These are phyloP conservation scores for Chaetomium sp. DNA, from an alignment of 2,329 filamentous ascomycete species.

Conservation along the genomic window DNA sequence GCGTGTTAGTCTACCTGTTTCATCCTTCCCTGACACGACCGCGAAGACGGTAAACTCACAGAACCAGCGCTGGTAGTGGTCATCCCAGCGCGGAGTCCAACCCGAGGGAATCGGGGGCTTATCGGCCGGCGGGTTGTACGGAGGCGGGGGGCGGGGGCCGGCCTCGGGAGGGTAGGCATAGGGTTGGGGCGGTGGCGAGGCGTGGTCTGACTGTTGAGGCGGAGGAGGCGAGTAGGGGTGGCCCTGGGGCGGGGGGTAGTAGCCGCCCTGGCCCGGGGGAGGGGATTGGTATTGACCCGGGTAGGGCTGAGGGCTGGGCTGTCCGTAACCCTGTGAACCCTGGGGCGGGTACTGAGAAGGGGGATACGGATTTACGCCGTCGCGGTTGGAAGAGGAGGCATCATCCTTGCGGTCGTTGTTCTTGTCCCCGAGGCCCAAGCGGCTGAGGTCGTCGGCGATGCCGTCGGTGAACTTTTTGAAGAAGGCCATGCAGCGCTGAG, in stretches of 20 bases:
- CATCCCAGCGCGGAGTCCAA: conserved; percentile 60
- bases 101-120: conserved; percentile 53
- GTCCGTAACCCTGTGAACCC: conserved; percentile 15
- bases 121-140: conserved; percentile 37
- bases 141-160: conserved; percentile 30
- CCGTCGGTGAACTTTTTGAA: conserved; percentile 43
- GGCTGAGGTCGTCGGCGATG: conserved; percentile 44
- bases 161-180: conserved; percentile 22
- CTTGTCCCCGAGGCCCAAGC: conserved; percentile 31
- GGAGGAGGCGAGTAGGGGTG: conserved; percentile 13
- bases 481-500: conserved; percentile 39
- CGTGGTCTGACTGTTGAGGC: conserved; percentile 13
- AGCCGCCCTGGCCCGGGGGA: conserved; percentile 9
- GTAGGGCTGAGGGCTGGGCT: conserved; percentile 23
- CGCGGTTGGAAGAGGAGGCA: conserved; percentile 22
- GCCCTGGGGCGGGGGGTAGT: conserved; percentile 22
- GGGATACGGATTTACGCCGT: conserved; percentile 17
- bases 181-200: conserved; percentile 19
- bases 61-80: conserved; percentile 56
- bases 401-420: conserved; percentile 45
- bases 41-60: conserved; percentile 36
- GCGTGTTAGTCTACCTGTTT: conserved; percentile 6
- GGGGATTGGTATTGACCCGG: conserved; percentile 2
- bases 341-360: conserved; percentile 9
- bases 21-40: neutral